Percentiles rank a stretch among this genome's conserved stretches.
Conservation (phyloP, 1,139 yeast species). For the Oligophagozyma castellii region DNA sequence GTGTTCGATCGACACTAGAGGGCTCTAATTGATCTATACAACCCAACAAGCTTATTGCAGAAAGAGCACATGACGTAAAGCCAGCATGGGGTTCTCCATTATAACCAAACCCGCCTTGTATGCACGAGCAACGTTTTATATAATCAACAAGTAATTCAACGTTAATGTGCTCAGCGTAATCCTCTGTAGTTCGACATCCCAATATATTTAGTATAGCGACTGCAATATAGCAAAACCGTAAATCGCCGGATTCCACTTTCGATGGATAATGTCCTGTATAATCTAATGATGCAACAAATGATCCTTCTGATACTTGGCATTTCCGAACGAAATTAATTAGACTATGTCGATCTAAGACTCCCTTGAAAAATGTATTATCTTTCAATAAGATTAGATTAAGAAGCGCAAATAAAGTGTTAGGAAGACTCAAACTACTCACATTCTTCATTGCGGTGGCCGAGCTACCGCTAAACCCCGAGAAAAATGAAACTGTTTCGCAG, state of each 20-base stretch:
- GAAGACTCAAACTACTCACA: conserved; percentile 13
- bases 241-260: conserved; percentile 54
- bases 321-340: conserved; percentile 12
- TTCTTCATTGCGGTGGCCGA: conserved; percentile 7
- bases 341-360: conserved; percentile 5
- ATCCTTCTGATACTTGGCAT: conserved; percentile 31
- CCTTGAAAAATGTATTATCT: conserved; percentile 9
- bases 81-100: conserved; percentile 78
- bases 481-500: neutral
- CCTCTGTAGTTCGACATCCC: conserved; percentile 18
- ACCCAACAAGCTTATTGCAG: conserved; percentile 39
- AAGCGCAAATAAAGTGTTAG: conserved; percentile 23
- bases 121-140: conserved; percentile 32
- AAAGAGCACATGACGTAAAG: conserved; percentile 73
- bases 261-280: conserved; percentile 18
- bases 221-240: conserved; percentile 68
- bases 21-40: conserved; percentile 13
- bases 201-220: conserved; percentile 45
- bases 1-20: conserved; percentile 25
- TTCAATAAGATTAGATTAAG: conserved; percentile 9
- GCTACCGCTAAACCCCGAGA: conserved; percentile 20
- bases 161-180: conserved; percentile 31
- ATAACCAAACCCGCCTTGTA: conserved; percentile 58
- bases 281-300: conserved; percentile 39
- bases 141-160: conserved; percentile 27